Evolutionary conservation across 2,329 filamentous ascomycete genomes (phyloP).

Genomic region (Colletotrichum truncatum): DNA sequence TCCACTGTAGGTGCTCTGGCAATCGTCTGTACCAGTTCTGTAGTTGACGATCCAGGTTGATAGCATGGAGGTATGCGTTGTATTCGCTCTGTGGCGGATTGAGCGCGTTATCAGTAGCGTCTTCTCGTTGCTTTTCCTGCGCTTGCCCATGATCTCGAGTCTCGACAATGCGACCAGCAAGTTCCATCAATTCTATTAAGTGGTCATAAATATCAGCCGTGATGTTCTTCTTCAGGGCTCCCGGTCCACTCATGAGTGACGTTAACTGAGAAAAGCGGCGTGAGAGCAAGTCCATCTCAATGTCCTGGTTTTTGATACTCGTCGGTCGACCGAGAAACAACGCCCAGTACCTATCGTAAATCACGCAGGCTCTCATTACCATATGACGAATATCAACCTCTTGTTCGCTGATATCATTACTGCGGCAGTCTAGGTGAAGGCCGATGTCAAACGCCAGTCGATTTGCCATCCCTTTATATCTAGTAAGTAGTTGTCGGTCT

Average conservation of each 20-base stretch:
- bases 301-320: slow-evolving; percentile 61
- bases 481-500: slow-evolving; percentile 27
- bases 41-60: slow-evolving; percentile 61
- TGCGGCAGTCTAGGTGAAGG: slow-evolving; percentile 55
- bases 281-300: slow-evolving; percentile 56
- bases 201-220: slow-evolving; percentile 56
- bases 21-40: slow-evolving; percentile 63
- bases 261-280: slow-evolving; percentile 54
- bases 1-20: slow-evolving; percentile 58
- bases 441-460: slow-evolving; percentile 58
- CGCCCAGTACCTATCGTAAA: slow-evolving; percentile 65
- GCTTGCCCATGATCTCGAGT: slow-evolving; percentile 46
- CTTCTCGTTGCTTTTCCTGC: slow-evolving; percentile 40
- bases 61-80: slow-evolving; percentile 58
- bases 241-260: slow-evolving; percentile 42
- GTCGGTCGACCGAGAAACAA: slow-evolving; percentile 63
- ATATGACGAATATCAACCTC: slow-evolving; percentile 59
- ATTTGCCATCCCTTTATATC: slow-evolving; percentile 48
- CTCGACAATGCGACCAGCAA: slow-evolving; percentile 61
- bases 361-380: slow-evolving; percentile 60
- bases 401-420: slow-evolving; percentile 51
- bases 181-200: slow-evolving; percentile 64
- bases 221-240: slow-evolving; percentile 37
- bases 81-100: slow-evolving; percentile 47
- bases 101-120: slow-evolving; percentile 39